Conservation (phyloP, 768 basidiomycete genomes). For the Tremella fuciformis region DNA sequence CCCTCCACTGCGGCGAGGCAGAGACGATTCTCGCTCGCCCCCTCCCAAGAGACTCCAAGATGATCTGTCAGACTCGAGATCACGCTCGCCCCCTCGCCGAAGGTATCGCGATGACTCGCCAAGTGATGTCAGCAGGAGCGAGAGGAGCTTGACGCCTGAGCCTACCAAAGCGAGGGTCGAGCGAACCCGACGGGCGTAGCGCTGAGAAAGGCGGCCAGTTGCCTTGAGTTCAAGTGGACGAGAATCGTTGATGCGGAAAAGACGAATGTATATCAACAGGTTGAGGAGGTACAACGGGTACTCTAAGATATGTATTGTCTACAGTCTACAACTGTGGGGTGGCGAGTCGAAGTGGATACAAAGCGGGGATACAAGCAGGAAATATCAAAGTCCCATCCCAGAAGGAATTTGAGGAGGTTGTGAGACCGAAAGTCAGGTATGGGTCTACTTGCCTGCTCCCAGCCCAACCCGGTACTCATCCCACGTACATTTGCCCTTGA, state of each 20-base stretch:
- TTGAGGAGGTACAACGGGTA: not conserved
- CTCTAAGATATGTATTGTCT: not conserved
- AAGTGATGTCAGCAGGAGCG: constrained; percentile 31
- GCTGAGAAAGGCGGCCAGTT: too few relatives aligned
- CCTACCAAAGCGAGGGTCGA: constrained; percentile 29
- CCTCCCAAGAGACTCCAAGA: not conserved
- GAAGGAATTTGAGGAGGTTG: too few relatives aligned
- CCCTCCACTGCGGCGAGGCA: constrained; percentile 8
- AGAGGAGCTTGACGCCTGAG: constrained; percentile 39
- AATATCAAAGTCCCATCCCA: too few relatives aligned
- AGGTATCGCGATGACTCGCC: constrained; percentile 16
- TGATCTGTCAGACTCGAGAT: constrained; percentile 2
- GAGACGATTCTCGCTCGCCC: constrained; percentile 7
- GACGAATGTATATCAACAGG: not conserved
- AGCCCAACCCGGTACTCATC: constrained; percentile 22
- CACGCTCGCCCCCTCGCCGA: constrained; percentile 16
- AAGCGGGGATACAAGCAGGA: too few relatives aligned
- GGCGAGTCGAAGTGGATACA: not conserved
- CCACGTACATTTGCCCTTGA: constrained; percentile 38
- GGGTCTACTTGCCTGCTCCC: not conserved
- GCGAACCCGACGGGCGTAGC: constrained; percentile 1
- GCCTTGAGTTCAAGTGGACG: not conserved
- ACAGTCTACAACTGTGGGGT: not conserved
- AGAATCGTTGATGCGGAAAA: not conserved
- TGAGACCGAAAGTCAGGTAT: too few relatives aligned